Conservation (phyloP, 1,284 basidiomycete genomes). For the Trichosporon coremiiforme region DNA sequence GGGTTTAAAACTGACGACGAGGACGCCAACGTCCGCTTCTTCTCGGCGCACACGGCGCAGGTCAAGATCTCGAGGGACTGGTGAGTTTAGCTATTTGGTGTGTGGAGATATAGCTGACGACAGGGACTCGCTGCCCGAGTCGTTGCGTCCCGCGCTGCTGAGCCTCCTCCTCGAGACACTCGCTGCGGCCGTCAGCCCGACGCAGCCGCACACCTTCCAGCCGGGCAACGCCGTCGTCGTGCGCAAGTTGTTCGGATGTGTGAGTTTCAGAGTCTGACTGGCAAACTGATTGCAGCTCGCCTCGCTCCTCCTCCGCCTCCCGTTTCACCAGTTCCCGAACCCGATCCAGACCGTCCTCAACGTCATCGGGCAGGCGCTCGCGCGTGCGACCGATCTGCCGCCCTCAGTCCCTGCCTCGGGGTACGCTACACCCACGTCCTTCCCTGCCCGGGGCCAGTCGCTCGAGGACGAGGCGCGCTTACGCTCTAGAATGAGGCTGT, state of each 20-base stretch:
- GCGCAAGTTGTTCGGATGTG: conserved; percentile 81
- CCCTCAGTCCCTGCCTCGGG: conserved; percentile 45
- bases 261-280: too few relatives aligned
- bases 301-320: conserved; percentile 47
- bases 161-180: conserved; percentile 49
- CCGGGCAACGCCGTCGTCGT: conserved; percentile 63
- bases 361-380: conserved; percentile 41
- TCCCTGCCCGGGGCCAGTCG: conserved; percentile 58
- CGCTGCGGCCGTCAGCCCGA: conserved; percentile 43
- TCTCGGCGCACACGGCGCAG: conserved; percentile 84
- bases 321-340: conserved; percentile 46
- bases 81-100: conserved; percentile 62
- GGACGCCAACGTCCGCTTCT: conserved; percentile 83
- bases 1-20: conserved; percentile 20
- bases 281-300: conserved; percentile 47
- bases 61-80: conserved; percentile 88
- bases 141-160: conserved; percentile 49
- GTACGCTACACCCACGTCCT: conserved; percentile 57
- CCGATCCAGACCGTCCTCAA: conserved; percentile 48
- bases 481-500: conserved; percentile 39
- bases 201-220: conserved; percentile 43
- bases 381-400: conserved; percentile 41
- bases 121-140: conserved; percentile 53
- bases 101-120: too few relatives aligned
- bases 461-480: conserved; percentile 31